Evolutionary conservation across 495 filamentous ascomycete genomes (phyloP).

Genomic region (Tirmania nivea): DNA sequence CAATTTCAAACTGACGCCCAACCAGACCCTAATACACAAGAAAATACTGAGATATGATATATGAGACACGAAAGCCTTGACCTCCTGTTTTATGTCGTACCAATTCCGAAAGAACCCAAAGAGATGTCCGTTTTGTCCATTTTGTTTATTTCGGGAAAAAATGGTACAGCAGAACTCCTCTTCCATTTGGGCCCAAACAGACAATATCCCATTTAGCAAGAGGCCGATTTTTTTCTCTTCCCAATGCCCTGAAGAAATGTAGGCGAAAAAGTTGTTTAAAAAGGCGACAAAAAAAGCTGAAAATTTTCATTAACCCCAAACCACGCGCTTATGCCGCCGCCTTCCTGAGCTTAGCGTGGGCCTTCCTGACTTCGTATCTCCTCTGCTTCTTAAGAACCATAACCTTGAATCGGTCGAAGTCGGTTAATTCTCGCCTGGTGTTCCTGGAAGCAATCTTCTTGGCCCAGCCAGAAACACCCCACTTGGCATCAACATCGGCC

Average conservation of each 20-base stretch:
- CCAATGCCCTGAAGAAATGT: background rate
- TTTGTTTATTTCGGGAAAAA: background rate
- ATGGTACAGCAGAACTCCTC: background rate
- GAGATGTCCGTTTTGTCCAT: background rate
- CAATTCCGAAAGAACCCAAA: background rate
- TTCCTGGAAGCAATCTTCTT: conserved; percentile 65
- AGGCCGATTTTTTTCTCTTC: background rate
- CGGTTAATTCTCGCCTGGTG: conserved; percentile 74
- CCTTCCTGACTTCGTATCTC: conserved; percentile 89
- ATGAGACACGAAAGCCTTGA: background rate
- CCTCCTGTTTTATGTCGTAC: background rate
- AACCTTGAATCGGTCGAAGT: conserved; percentile 99
- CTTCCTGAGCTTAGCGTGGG: conserved; percentile 50
- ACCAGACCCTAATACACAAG: background rate
- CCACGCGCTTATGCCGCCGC: conserved; percentile 3
- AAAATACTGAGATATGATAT: background rate
- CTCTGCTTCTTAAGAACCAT: conserved; percentile 94
- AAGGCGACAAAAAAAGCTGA: background rate
- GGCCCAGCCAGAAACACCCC: conserved; percentile 67
- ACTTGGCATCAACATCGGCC: conserved; percentile 72
- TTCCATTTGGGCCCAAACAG: background rate
- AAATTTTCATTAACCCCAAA: background rate
- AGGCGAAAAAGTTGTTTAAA: background rate
- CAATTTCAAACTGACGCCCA: background rate
- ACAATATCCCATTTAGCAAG: background rate